Conservation (phyloP, 495 filamentous ascomycete genomes). For the Apodospora peruviana region DNA sequence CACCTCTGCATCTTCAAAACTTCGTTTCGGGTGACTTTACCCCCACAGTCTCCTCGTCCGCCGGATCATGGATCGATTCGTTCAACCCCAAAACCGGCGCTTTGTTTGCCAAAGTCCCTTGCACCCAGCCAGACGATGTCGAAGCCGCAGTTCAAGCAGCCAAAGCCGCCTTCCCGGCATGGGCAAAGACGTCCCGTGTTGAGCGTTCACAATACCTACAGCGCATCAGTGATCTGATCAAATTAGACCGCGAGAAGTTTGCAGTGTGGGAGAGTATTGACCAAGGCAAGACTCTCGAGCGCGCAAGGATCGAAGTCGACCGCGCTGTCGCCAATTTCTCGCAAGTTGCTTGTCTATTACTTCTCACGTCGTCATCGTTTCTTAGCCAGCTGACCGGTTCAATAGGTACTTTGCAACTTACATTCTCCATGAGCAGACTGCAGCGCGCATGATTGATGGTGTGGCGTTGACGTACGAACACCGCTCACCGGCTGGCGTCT, state of each 20-base stretch:
- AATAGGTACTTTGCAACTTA: slow-evolving; percentile 23
- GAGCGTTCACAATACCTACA: slow-evolving; percentile 15
- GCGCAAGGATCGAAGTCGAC: slow-evolving; percentile 20
- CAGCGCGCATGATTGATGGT: slow-evolving; percentile 18
- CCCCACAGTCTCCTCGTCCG: neutral
- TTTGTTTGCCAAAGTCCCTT: slow-evolving; percentile 11
- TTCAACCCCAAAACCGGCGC: slow-evolving; percentile 19
- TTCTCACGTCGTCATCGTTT: neutral
- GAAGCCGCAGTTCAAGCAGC: slow-evolving; percentile 14
- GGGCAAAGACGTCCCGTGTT: slow-evolving; percentile 19
- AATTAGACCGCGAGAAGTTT: slow-evolving; percentile 16
- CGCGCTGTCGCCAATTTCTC: slow-evolving; percentile 22
- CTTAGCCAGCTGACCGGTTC: too few species aligned
- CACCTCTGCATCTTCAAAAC: slow-evolving; percentile 7
- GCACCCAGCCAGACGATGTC: slow-evolving; percentile 8
- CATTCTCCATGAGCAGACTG: slow-evolving; percentile 23
- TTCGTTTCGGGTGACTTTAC: slow-evolving; percentile 12
- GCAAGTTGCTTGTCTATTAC: slow-evolving; percentile 5
- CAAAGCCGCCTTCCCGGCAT: slow-evolving; percentile 16
- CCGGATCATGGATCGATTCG: slow-evolving; percentile 7
- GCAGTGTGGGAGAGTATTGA: slow-evolving; percentile 29
- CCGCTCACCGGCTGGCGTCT: slow-evolving; percentile 21
- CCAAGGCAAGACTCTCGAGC: slow-evolving; percentile 22
- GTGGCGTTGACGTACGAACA: slow-evolving; percentile 22
- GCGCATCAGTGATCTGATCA: slow-evolving; percentile 17